Percentiles rank a stretch among this genome's conserved stretches.
These are phyloP conservation scores for Aspergillus tanneri DNA, from an alignment of 2,329 filamentous ascomycete genomes.

Conservation along the genomic window DNA sequence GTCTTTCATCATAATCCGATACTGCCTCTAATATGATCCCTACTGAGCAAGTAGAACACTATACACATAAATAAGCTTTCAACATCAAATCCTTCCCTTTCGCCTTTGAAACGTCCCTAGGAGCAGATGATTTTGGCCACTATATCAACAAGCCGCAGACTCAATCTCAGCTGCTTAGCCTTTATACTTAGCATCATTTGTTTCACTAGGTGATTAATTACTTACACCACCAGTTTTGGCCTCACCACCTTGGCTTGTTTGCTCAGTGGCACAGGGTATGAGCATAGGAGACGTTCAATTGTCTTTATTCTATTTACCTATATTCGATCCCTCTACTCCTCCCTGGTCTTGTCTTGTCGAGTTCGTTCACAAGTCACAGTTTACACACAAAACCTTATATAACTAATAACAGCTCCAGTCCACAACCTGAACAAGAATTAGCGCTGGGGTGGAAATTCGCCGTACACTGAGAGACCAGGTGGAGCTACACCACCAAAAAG, in stretches of 20 bases:
- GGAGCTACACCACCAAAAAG: neutral
- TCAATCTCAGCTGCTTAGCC: neutral
- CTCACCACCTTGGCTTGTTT: neutral
- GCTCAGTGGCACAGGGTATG: neutral
- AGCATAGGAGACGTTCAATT: neutral
- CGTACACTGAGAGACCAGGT: neutral
- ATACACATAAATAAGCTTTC: neutral
- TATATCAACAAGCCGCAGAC: too few species aligned
- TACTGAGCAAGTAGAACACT: neutral
- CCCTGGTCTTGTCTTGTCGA: neutral
- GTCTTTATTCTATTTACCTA: neutral
- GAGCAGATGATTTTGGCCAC: too few species aligned
- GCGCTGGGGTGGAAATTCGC: neutral
- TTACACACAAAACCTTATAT: neutral
- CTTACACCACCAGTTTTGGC: neutral
- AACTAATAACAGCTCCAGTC: neutral
- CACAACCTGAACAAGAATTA: neutral
- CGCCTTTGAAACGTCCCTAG: neutral
- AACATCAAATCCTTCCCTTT: neutral
- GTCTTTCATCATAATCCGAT: neutral
- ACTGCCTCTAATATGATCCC: neutral
- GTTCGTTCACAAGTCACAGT: neutral
- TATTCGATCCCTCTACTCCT: neutral
- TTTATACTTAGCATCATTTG: neutral
- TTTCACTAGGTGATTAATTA: neutral